A percentile compares a stretch with the other conserved stretches of the same genome.
These are phyloP conservation scores for Copromyces sp. DNA, from an alignment of 495 filamentous ascomycete species.

Conservation along the genomic window DNA sequence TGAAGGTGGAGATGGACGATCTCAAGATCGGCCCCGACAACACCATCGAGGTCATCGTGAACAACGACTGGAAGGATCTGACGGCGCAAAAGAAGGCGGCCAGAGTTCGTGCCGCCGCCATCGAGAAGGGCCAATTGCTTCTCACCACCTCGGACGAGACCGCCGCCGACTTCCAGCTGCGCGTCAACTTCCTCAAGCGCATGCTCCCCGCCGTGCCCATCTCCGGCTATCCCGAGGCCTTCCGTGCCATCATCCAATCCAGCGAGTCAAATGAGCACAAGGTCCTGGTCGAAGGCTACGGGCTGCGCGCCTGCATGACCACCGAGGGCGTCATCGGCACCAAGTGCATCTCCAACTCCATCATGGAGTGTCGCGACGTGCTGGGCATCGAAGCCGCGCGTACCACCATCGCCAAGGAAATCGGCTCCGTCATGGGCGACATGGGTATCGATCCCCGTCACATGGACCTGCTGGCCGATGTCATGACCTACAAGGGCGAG, in stretches of 20 bases:
- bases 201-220: conserved; percentile 69
- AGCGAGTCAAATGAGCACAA: conserved; percentile 47
- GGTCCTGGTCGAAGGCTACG: conserved; percentile 91
- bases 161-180: conserved; percentile 62
- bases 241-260: conserved; percentile 78
- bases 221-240: conserved; percentile 74
- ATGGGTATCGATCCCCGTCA: conserved; percentile 98
- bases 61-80: conserved; percentile 35
- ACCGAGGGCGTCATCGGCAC: conserved; percentile 78
- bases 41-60: conserved; percentile 45
- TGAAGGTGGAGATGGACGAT: conserved; percentile 40
- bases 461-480: conserved; percentile 96
- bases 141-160: conserved; percentile 29
- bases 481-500: conserved; percentile 98
- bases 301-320: conserved; percentile 77
- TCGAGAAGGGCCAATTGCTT: conserved; percentile 20
- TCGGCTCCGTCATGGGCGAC: conserved; percentile 68
- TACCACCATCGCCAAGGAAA: conserved; percentile 71
- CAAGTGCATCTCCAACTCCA: conserved; percentile 65
- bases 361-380: conserved; percentile 87
- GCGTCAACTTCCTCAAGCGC: conserved; percentile 75
- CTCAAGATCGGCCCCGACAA: conserved; percentile 23
- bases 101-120: conserved; percentile 39
- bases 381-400: conserved; percentile 94
- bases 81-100: conserved; percentile 35